A percentile compares a stretch with the other conserved stretches of the same genome.
These are phyloP conservation scores for Annulohypoxylon nitens DNA, from an alignment of 495 filamentous ascomycete species.

Conservation along the genomic window DNA sequence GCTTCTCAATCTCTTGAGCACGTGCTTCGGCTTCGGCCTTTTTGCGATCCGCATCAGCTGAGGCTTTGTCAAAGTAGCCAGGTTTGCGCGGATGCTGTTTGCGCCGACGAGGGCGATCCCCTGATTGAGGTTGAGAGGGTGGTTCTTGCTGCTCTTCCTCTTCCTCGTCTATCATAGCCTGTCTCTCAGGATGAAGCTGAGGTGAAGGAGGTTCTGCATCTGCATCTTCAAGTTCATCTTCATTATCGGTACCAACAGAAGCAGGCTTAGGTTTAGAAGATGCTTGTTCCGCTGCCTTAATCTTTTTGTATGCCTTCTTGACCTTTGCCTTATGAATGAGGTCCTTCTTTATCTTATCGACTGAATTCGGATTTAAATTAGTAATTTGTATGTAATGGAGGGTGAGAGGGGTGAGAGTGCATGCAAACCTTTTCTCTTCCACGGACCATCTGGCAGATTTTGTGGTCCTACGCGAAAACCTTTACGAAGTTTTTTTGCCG, in stretches of 20 bases:
- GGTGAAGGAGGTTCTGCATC: slow-evolving; percentile 53
- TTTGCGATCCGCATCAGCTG: slow-evolving; percentile 74
- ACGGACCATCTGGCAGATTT: slow-evolving; percentile 91
- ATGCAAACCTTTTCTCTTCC: slow-evolving; percentile 83
- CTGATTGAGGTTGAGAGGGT: slow-evolving; percentile 15
- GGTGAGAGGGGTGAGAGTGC: not conserved
- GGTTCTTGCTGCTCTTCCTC: slow-evolving; percentile 35
- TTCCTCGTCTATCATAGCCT: slow-evolving; percentile 68
- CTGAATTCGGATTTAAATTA: slow-evolving; percentile 60
- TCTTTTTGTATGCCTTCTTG: slow-evolving; percentile 91
- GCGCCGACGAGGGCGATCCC: slow-evolving; percentile 41
- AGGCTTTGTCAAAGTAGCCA: slow-evolving; percentile 81
- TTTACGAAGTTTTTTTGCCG: slow-evolving; percentile 62
- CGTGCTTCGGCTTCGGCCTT: slow-evolving; percentile 74
- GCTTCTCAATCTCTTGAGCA: slow-evolving; percentile 67
- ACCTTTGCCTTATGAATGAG: slow-evolving; percentile 95
- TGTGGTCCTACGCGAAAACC: slow-evolving; percentile 84
- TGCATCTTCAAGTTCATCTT: slow-evolving; percentile 39
- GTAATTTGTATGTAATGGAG: slow-evolving; percentile 11
- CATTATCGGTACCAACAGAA: slow-evolving; percentile 19
- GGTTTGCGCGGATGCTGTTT: slow-evolving; percentile 65
- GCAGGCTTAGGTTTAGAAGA: slow-evolving; percentile 39
- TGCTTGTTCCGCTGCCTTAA: slow-evolving; percentile 72
- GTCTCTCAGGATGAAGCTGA: slow-evolving; percentile 79
- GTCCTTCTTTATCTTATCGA: slow-evolving; percentile 90